Conservation (phyloP, 2,329 filamentous ascomycete genomes). For the Curvularia hawaiiensis region DNA sequence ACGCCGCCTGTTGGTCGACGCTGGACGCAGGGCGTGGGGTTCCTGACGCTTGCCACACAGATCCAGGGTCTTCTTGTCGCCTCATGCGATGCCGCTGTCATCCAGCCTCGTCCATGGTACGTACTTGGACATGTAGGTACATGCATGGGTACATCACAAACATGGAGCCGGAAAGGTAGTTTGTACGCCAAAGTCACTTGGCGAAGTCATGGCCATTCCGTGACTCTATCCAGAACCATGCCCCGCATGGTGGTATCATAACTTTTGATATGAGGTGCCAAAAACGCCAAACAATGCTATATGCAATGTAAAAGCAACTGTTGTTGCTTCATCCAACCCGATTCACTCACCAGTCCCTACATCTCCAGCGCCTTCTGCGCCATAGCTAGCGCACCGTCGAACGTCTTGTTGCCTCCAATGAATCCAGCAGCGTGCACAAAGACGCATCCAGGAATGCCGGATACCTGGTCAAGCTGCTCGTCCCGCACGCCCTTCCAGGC, state of each 20-base stretch:
- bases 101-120: background rate
- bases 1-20: background rate
- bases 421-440: constrained; percentile 96
- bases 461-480: constrained; percentile 76
- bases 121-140: background rate
- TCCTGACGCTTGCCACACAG: constrained; percentile 7
- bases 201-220: constrained; percentile 10
- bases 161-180: background rate
- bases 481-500: constrained; percentile 92
- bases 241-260: constrained; percentile 31
- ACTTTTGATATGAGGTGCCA: constrained; percentile 33
- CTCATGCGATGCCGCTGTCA: background rate
- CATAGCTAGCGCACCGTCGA: constrained; percentile 86
- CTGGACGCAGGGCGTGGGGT: constrained; percentile 6
- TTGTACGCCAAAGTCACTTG: background rate
- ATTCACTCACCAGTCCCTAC: constrained; percentile 13
- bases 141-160: background rate
- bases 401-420: constrained; percentile 93
- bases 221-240: constrained; percentile 19
- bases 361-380: constrained; percentile 71
- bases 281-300: constrained; percentile 40
- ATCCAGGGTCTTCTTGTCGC: background rate
- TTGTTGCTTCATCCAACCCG: constrained; percentile 16
- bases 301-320: constrained; percentile 27
- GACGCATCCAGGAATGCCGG: constrained; percentile 74